phyloP scores from a whole-genome alignment of 2,329 filamentous ascomycete species.

The Ceratocystis papillata region DNA sequence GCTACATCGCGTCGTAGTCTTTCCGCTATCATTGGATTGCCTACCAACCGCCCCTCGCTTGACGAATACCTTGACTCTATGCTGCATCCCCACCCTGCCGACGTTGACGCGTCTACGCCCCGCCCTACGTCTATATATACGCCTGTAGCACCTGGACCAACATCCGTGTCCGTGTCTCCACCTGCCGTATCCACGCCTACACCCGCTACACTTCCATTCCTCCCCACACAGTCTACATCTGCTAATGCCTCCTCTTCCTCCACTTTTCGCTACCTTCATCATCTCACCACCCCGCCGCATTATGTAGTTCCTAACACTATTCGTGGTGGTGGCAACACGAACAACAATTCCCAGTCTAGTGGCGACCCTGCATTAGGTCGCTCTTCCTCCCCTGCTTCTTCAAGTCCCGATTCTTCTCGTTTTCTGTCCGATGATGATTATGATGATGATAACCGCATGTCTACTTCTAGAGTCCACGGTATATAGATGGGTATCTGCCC shows the following conservation, averaged over 20 bases:
- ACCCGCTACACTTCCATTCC: neutral
- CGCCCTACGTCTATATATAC: neutral
- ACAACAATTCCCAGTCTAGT: neutral
- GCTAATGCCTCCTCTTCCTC: neutral
- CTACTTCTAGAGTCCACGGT: neutral
- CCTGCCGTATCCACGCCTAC: neutral
- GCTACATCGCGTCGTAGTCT: slow-evolving; percentile 3
- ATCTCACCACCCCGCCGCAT: neutral
- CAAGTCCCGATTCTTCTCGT: neutral
- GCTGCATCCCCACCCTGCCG: neutral
- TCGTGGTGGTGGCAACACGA: neutral
- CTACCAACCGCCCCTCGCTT: slow-evolving; percentile 7
- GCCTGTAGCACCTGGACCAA: neutral
- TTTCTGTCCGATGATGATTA: slow-evolving; percentile 5
- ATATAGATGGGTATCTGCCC: neutral
- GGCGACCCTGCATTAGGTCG: neutral
- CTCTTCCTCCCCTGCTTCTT: neutral
- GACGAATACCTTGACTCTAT: slow-evolving; percentile 11
- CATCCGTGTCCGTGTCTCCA: too few relatives aligned
- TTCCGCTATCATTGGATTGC: neutral
- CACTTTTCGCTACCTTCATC: neutral
- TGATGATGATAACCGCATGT: slow-evolving; percentile 4
- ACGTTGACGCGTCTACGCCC: neutral
- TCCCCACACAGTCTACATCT: neutral
- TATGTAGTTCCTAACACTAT: neutral